phyloP scores from a whole-genome alignment of 2,329 filamentous ascomycete genomes.

The Fusarium sp. region DNA sequence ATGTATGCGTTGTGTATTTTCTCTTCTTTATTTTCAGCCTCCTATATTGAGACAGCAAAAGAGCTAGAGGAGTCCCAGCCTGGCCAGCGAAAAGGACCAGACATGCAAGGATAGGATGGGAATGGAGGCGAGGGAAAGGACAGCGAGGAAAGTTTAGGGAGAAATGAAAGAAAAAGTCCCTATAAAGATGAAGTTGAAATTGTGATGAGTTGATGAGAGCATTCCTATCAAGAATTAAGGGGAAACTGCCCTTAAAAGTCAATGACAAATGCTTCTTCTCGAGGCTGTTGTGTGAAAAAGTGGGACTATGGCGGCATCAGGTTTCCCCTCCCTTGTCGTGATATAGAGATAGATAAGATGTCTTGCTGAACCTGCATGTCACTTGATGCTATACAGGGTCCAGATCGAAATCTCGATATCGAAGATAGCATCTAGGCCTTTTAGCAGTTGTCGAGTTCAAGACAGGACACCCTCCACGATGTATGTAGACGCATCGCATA shows the following conservation, averaged over 20 bases:
- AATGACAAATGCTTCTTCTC: constrained; percentile 31
- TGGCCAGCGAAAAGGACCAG: not conserved
- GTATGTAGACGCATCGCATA: not conserved
- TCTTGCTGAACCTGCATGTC: constrained; percentile 7
- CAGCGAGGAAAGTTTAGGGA: constrained; percentile 5
- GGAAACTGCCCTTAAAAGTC: constrained; percentile 12
- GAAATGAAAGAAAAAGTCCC: constrained; percentile 22
- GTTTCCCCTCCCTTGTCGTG: constrained; percentile 28
- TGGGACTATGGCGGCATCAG: constrained; percentile 41
- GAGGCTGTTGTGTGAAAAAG: constrained; percentile 34
- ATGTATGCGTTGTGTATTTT: constrained; percentile 13
- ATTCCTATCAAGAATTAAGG: constrained; percentile 33
- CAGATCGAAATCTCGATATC: constrained; percentile 1
- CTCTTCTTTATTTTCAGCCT: constrained; percentile 6
- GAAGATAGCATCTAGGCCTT: constrained; percentile 4
- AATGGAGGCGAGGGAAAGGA: not conserved
- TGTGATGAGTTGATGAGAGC: constrained; percentile 17
- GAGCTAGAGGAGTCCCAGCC: not conserved
- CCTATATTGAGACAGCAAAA: constrained; percentile 7
- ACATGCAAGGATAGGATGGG: not conserved
- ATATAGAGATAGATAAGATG: not conserved
- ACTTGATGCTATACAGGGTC: not conserved
- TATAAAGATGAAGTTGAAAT: constrained; percentile 1
- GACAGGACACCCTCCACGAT: constrained; percentile 4
- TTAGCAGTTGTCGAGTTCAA: constrained; percentile 1